Conservation (phyloP, 2,329 filamentous ascomycete genomes). For the Cercospora citrullina region DNA sequence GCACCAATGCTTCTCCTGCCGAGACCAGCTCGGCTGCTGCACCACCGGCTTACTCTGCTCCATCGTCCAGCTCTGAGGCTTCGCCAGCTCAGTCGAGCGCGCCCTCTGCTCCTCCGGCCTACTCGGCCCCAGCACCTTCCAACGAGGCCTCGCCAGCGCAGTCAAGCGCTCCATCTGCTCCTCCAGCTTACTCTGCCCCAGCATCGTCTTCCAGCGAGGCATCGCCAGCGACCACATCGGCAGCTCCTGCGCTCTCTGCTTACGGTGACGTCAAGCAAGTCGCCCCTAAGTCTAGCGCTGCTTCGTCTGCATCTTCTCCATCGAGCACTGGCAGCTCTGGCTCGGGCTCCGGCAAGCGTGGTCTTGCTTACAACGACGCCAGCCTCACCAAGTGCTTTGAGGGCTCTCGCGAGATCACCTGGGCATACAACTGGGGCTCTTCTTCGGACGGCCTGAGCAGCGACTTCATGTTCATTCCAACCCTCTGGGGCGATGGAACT, state of each 20-base stretch:
- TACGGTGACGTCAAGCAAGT: slow-evolving; percentile 2
- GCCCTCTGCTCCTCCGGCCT: slow-evolving; percentile 8
- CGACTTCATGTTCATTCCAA: slow-evolving; percentile 63
- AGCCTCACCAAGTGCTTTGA: slow-evolving; percentile 55
- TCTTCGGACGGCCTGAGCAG: slow-evolving; percentile 46
- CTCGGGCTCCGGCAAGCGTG: slow-evolving; percentile 57
- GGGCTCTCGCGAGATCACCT: slow-evolving; percentile 51
- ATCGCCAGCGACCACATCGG: slow-evolving; percentile 12
- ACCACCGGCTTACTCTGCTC: slow-evolving; percentile 22
- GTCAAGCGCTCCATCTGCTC: background rate
- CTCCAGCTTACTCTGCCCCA: background rate
- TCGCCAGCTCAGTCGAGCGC: slow-evolving; percentile 16
- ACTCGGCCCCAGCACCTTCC: slow-evolving; percentile 13
- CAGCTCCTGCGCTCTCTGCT: slow-evolving; percentile 11
- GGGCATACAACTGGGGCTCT: slow-evolving; percentile 70
- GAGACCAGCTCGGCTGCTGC: slow-evolving; percentile 18
- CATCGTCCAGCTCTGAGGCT: slow-evolving; percentile 14
- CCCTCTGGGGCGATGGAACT: slow-evolving; percentile 53
- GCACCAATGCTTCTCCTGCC: slow-evolving; percentile 26
- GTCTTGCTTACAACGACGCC: slow-evolving; percentile 66
- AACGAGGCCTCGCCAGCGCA: slow-evolving; percentile 6
- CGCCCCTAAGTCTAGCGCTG: slow-evolving; percentile 9
- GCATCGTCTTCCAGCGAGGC: background rate
- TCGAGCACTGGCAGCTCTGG: slow-evolving; percentile 23
- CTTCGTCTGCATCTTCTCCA: slow-evolving; percentile 25